Conservation (phyloP, 2,329 filamentous ascomycete genomes). For the Xylaria sp. region DNA sequence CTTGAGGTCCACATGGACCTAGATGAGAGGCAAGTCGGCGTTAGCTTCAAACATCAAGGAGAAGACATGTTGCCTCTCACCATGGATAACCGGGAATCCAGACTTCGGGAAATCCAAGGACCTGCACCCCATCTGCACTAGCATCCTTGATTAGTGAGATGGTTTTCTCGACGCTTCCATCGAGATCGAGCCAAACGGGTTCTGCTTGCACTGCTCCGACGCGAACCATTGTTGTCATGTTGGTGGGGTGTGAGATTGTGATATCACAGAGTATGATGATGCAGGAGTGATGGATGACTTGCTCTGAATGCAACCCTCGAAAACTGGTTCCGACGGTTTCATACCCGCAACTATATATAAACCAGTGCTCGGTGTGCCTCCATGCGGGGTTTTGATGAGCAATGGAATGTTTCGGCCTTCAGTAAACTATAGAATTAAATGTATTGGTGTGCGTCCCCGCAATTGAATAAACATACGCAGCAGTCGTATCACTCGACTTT, state of each 20-base stretch:
- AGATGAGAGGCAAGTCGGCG: constrained; percentile 42
- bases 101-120: constrained; percentile 67
- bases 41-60: constrained; percentile 38
- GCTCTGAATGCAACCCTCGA: constrained; percentile 29
- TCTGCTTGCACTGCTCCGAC: constrained; percentile 68
- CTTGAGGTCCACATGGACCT: constrained; percentile 55
- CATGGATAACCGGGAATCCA: constrained; percentile 67
- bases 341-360: constrained; percentile 27
- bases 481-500: constrained; percentile 21
- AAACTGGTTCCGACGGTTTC: constrained; percentile 15
- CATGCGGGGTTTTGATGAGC: constrained; percentile 32
- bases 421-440: constrained; percentile 12
- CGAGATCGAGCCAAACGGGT: constrained; percentile 69
- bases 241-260: constrained; percentile 12
- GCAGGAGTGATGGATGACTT: constrained; percentile 23
- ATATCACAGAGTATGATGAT: constrained; percentile 18
- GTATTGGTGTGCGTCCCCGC: constrained; percentile 27
- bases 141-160: constrained; percentile 67
- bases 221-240: constrained; percentile 44
- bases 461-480: constrained; percentile 1
- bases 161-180: constrained; percentile 66
- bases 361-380: constrained; percentile 15
- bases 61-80: constrained; percentile 47
- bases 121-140: constrained; percentile 61
- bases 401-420: constrained; percentile 12